Evolutionary conservation across 306 rosid genomes (phyloP).

Genomic region (Abrus pulchellus): DNA sequence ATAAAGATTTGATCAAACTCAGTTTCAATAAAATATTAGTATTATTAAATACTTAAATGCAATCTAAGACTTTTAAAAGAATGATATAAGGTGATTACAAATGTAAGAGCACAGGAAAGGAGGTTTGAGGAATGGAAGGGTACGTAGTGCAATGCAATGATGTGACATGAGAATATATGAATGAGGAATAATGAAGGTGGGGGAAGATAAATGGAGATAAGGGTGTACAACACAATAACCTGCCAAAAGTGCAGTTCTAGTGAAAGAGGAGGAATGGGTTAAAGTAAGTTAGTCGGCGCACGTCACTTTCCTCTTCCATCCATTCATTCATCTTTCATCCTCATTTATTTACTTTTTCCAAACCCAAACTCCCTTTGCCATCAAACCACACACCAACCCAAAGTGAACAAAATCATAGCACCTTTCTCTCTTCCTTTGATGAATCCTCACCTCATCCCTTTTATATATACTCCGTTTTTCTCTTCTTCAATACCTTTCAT

Average conservation of each 20-base stretch:
- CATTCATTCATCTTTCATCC: conserved; percentile 21
- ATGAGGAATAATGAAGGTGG: not conserved
- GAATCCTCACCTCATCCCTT: not conserved
- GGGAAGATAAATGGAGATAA: conserved; percentile 32
- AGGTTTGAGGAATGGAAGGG: conserved; percentile 6
- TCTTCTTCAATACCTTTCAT: too few species aligned
- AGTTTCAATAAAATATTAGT: too few species aligned
- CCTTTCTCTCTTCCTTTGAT: not conserved
- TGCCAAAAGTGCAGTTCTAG: conserved; percentile 53
- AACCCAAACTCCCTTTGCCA: conserved; percentile 38
- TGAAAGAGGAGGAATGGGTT: conserved; percentile 69
- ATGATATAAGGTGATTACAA: not conserved
- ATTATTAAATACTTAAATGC: too few species aligned
- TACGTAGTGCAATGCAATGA: conserved; percentile 2
- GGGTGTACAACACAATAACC: conserved; percentile 41
- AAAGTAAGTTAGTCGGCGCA: conserved; percentile 64
- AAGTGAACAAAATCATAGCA: not conserved
- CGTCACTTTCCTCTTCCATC: conserved; percentile 56
- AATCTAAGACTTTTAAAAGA: too few species aligned
- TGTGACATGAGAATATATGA: conserved; percentile 20
- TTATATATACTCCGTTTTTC: too few species aligned
- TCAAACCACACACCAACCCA: conserved; percentile 1
- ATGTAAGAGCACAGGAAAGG: not conserved
- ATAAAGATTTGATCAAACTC: too few species aligned
- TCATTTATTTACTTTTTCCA: conserved; percentile 20